phyloP scores from a whole-genome alignment of 2,329 filamentous ascomycete genomes.

The Beauveria sp. region DNA sequence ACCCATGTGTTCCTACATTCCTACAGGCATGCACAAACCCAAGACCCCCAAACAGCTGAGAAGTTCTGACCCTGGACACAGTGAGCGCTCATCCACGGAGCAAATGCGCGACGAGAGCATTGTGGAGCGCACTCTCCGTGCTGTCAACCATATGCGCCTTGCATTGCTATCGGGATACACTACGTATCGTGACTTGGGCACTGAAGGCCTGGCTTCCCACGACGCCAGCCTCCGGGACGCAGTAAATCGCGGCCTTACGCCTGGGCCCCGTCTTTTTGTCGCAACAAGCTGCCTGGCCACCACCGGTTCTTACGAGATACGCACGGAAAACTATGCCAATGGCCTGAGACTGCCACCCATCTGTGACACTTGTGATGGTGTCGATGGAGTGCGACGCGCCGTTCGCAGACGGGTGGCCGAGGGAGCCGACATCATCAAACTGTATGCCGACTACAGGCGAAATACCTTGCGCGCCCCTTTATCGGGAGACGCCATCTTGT shows the following conservation, averaged over 20 bases:
- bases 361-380: slow-evolving; percentile 40
- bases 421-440: slow-evolving; percentile 44
- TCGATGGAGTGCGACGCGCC: slow-evolving; percentile 35
- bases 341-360: slow-evolving; percentile 20
- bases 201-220: slow-evolving; percentile 41
- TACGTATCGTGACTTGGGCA: slow-evolving; percentile 49
- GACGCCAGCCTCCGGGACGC: slow-evolving; percentile 45
- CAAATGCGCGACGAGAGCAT: slow-evolving; percentile 52
- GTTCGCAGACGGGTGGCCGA: slow-evolving; percentile 39
- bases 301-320: slow-evolving; percentile 41
- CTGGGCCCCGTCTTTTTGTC: slow-evolving; percentile 49
- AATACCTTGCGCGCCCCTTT: slow-evolving; percentile 35
- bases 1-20: slow-evolving; percentile 50
- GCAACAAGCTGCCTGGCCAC: slow-evolving; percentile 43
- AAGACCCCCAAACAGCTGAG: slow-evolving; percentile 9
- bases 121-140: slow-evolving; percentile 48
- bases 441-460: slow-evolving; percentile 43
- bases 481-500: slow-evolving; percentile 14
- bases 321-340: slow-evolving; percentile 35
- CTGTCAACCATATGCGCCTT: slow-evolving; percentile 43
- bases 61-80: slow-evolving; percentile 14
- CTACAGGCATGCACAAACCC: slow-evolving; percentile 28
- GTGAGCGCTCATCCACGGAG: slow-evolving; percentile 31
- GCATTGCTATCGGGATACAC: slow-evolving; percentile 52
- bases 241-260: slow-evolving; percentile 45